phyloP scores from a whole-genome alignment of 148 eudicot species.

The Vaccinium myrtillus region DNA sequence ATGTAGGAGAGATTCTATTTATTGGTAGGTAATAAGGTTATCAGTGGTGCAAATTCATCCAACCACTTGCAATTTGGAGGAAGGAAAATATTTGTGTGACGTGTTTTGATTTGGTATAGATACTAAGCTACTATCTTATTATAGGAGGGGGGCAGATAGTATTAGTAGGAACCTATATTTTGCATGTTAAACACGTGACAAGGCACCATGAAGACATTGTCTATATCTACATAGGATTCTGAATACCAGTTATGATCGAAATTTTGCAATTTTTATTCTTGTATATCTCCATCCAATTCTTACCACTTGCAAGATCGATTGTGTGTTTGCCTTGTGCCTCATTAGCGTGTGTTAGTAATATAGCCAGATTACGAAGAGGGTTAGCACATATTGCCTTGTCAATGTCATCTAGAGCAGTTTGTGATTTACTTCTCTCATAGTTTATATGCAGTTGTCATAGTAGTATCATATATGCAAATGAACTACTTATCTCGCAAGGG shows the following conservation, averaged over 20 bases:
- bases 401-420: neutral
- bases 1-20: too few species aligned
- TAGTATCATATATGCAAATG: neutral
- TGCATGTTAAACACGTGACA: neutral
- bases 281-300: neutral
- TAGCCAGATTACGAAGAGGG: neutral
- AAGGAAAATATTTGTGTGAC: neutral
- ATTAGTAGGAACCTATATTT: neutral
- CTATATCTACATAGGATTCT: neutral
- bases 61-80: slow-evolving; percentile 3
- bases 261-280: neutral
- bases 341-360: neutral
- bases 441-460: neutral
- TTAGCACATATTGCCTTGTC: neutral
- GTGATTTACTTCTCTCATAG: neutral
- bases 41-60: neutral
- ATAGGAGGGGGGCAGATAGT: neutral
- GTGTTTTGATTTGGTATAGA: neutral
- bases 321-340: neutral
- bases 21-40: too few species aligned
- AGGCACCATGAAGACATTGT: neutral
- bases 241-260: neutral
- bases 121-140: neutral
- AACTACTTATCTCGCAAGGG: neutral
- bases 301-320: neutral